Evolutionary conservation across 345 rosid species (phyloP), one percentile per base, ranked within the genome.

Genomic region (Dipteronia dyeriana): DNA sequence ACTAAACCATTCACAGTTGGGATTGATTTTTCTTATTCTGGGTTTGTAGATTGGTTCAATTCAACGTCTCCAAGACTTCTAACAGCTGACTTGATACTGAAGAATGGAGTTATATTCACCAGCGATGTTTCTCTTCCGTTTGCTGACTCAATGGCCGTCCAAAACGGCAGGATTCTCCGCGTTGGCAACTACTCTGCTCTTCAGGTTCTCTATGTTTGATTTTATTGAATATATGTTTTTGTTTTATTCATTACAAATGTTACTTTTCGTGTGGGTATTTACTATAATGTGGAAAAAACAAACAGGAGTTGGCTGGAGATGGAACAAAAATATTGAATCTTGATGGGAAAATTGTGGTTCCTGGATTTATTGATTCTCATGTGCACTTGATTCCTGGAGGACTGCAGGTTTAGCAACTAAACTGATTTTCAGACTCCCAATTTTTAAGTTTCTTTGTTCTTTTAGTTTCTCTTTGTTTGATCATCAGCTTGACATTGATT

Each of bases 321-420:
- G 90, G 79, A 56, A 91, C 94, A 20, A 68, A 81, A 81, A 86
- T 78, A 84, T 26, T 93, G 88, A 83, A 95, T 85, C 81, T 93
- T 59, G 88, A 85, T 66, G 97, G 97, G 49, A 95, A 90, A 83
- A 68, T 93, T 76, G 91, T 95, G 71, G 90, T 95, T 75, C 95
- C 98, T 56, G 99, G 98, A 73, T 88, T 93, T 84, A 88, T 95
- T 79, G 99, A 95, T 85, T 95, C 99, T 60, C 99, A 95, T 74
- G 96, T 93, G 65, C 98, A 93, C 79, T 79, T 95, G 14, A 80
- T 93, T 75, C 77, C 12, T 43, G 97, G 92, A 23, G 99, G 99
- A 17, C 74, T 95, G n/a, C 94, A 93, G 98, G 97, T 95, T 73
- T 67, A 43, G 13, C 41, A 9, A 2, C 63, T 79, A 0, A 13